These are phyloP conservation scores for Botryosphaeria dothidea DNA, from an alignment of 2,329 filamentous ascomycete genomes.

Conservation along the genomic window DNA sequence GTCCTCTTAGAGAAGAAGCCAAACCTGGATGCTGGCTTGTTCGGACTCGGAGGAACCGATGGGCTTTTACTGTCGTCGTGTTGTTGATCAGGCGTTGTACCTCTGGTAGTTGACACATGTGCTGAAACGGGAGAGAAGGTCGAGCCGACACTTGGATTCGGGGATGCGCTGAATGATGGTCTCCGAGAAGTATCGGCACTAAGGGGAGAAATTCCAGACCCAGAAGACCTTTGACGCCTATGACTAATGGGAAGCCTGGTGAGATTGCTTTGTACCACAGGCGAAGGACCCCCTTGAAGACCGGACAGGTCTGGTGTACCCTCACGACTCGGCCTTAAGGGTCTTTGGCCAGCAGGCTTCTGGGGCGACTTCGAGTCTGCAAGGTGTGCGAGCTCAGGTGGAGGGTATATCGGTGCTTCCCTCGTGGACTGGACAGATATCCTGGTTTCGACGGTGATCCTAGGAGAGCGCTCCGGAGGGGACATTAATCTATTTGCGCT, in stretches of 20 bases:
- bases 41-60: constrained; percentile 53
- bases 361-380: constrained; percentile 58
- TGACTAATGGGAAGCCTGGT: constrained; percentile 48
- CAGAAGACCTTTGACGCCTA: constrained; percentile 52
- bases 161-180: constrained; percentile 27
- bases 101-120: constrained; percentile 26
- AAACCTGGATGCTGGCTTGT: constrained; percentile 66
- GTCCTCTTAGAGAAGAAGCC: constrained; percentile 75
- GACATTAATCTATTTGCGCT: constrained; percentile 20
- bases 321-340: constrained; percentile 47
- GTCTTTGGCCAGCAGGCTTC: constrained; percentile 43
- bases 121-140: constrained; percentile 26
- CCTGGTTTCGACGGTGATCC: constrained; percentile 31
- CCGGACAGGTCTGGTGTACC: constrained; percentile 46
- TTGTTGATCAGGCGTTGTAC: constrained; percentile 42
- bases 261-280: constrained; percentile 60
- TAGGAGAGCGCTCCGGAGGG: constrained; percentile 38
- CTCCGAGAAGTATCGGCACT: background rate
- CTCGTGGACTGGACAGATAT: constrained; percentile 8
- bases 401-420: constrained; percentile 29
- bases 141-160: constrained; percentile 35
- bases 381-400: constrained; percentile 53
- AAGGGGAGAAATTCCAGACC: constrained; percentile 3
- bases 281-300: constrained; percentile 47
- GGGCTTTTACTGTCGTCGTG: constrained; percentile 34